These are phyloP conservation scores for Omphalotus guepiniiformis DNA, from an alignment of 768 basidiomycete genomes.

Conservation along the genomic window DNA sequence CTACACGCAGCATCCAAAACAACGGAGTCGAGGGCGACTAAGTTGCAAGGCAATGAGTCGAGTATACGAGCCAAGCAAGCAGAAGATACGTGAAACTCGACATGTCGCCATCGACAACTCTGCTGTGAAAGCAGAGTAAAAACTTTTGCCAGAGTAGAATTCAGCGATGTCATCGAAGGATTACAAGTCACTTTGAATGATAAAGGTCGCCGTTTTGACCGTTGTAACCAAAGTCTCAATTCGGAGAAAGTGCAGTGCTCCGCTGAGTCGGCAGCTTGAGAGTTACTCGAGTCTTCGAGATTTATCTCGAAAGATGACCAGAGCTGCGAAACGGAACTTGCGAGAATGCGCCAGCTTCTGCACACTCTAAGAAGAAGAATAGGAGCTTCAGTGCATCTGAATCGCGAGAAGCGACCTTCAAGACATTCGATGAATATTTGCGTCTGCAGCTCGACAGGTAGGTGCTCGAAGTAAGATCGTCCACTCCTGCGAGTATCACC, in stretches of 20 bases:
- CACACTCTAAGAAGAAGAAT: constrained; percentile 37
- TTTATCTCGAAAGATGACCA: constrained; percentile 44
- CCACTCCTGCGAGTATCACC: too few species aligned
- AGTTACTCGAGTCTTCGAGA: constrained; percentile 14
- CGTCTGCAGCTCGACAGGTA: constrained; percentile 43
- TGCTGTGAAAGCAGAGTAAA: constrained; percentile 28
- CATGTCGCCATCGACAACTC: constrained; percentile 32
- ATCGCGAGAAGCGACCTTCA: constrained; percentile 24
- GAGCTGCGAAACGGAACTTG: constrained; percentile 34
- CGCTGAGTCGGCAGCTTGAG: constrained; percentile 7
- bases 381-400: constrained; percentile 31
- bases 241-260: constrained; percentile 1
- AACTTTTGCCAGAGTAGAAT: constrained; percentile 20
- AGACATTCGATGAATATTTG: constrained; percentile 42
- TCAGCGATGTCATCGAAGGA: constrained; percentile 17
- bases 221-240: constrained; percentile 32
- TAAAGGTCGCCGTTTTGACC: constrained; percentile 30
- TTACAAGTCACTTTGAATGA: constrained; percentile 27
- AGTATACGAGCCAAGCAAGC: constrained; percentile 21
- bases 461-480: constrained; percentile 29
- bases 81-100: constrained; percentile 30
- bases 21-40: constrained; percentile 29
- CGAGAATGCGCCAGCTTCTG: constrained; percentile 37
- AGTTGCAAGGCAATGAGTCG: constrained; percentile 18
- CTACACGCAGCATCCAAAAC: constrained; percentile 25